These are phyloP conservation scores for Magnaporthiopsis rhizophila DNA, from an alignment of 2,329 filamentous ascomycete species.

Conservation along the genomic window DNA sequence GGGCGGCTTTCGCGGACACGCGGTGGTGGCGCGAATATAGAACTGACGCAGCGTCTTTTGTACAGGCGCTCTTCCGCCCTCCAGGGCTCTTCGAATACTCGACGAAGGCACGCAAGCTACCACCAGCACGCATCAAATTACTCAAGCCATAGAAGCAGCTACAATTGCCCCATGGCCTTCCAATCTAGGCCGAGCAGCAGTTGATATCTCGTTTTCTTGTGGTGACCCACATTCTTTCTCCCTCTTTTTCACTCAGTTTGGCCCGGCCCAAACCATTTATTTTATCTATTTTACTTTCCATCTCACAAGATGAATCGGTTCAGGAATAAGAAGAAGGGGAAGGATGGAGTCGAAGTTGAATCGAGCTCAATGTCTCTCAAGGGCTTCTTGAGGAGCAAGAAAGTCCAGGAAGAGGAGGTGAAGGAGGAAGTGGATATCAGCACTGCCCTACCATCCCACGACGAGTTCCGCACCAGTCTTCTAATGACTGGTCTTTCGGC, in stretches of 20 bases:
- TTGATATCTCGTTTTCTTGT: not conserved
- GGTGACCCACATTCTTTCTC: too few species aligned
- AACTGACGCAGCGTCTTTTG: not conserved
- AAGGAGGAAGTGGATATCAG: conserved; percentile 66
- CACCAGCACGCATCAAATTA: not conserved
- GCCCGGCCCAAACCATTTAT: not conserved
- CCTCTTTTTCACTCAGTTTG: not conserved
- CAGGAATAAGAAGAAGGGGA: conserved; percentile 62
- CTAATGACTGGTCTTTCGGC: conserved; percentile 93
- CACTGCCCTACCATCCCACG: conserved; percentile 66
- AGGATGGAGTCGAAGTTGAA: conserved; percentile 52
- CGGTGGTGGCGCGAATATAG: not conserved
- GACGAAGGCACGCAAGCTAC: not conserved
- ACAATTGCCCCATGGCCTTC: not conserved
- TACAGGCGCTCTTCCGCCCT: not conserved
- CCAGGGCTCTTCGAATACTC: not conserved
- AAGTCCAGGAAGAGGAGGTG: conserved; percentile 44
- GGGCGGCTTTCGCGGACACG: not conserved
- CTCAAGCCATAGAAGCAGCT: not conserved
- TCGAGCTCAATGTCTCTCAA: conserved; percentile 36
- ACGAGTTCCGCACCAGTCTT: conserved; percentile 92
- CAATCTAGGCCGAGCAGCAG: not conserved
- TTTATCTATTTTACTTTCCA: not conserved
- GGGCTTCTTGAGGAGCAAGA: conserved; percentile 47
- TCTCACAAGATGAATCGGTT: conserved; percentile 63